Percentiles rank a stretch among this genome's conserved stretches.
Conservation (phyloP, 2,329 filamentous ascomycete genomes). For the Pseudovirgaria hyperparasitica region DNA sequence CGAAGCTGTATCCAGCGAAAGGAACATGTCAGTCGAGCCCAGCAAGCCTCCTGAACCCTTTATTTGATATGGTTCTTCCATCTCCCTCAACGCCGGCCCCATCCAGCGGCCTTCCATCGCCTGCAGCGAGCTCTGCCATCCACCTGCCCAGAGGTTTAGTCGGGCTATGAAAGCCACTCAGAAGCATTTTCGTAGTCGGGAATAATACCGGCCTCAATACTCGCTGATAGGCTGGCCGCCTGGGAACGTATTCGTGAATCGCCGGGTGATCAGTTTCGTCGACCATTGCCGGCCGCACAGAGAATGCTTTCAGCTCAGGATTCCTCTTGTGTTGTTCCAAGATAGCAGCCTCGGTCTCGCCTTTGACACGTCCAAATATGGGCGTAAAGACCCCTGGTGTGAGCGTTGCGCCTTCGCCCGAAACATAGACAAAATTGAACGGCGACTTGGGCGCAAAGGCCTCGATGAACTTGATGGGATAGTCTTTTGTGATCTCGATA, state of each 20-base stretch:
- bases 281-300: conserved; percentile 46
- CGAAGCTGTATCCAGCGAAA: too few species aligned
- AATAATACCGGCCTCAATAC: conserved; percentile 10
- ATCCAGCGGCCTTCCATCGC: conserved; percentile 29
- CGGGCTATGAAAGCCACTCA: too few species aligned
- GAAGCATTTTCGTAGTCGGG: conserved; percentile 17
- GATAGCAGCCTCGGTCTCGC: conserved; percentile 48
- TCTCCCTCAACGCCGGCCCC: conserved; percentile 25
- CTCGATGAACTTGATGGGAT: conserved; percentile 48
- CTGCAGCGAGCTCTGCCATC: conserved; percentile 36
- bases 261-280: conserved; percentile 34
- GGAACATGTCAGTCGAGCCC: conserved; percentile 8
- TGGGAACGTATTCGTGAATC: conserved; percentile 23
- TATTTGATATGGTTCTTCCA: conserved; percentile 26
- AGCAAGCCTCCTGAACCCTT: conserved; percentile 27
- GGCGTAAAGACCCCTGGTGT: conserved; percentile 42
- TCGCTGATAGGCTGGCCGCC: conserved; percentile 13
- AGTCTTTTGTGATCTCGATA: conserved; percentile 54
- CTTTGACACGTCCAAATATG: conserved; percentile 53
- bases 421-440: conserved; percentile 61
- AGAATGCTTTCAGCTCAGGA: conserved; percentile 40
- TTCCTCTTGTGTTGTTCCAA: conserved; percentile 36
- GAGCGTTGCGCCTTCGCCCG: conserved; percentile 48
- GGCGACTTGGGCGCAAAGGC: conserved; percentile 42
- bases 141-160: conserved; percentile 36